A percentile compares a stretch with the other conserved stretches of the same genome.
These are phyloP conservation scores for Aspergillus felis DNA, from an alignment of 2,329 filamentous ascomycete genomes.

Conservation along the genomic window DNA sequence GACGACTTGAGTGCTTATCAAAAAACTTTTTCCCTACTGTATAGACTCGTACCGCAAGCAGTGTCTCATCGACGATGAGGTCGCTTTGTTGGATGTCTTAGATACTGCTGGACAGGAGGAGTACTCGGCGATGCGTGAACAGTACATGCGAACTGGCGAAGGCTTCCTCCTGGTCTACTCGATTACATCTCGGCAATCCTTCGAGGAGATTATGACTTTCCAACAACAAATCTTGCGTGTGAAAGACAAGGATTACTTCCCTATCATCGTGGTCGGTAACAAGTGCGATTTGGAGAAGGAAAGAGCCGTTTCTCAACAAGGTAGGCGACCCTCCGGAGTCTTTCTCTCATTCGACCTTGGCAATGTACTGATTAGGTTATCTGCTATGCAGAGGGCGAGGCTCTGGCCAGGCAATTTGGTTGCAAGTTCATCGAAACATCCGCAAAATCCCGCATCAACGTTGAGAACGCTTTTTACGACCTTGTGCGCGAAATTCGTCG, in stretches of 20 bases:
- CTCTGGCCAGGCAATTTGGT: conserved; percentile 77
- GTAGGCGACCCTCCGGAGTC: conserved; percentile 52
- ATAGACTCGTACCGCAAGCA: conserved; percentile 99
- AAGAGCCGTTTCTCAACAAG: conserved; percentile 85
- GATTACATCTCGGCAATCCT: conserved; percentile 94
- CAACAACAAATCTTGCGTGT: conserved; percentile 97
- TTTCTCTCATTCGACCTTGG: not conserved
- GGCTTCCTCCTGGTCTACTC: conserved; percentile 97
- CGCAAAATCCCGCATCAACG: conserved; percentile 95
- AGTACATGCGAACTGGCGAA: conserved; percentile 99
- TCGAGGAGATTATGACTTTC: conserved; percentile 97
- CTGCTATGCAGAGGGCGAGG: conserved; percentile 70
- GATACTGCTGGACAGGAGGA: conserved; percentile 98
- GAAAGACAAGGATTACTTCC: conserved; percentile 99
- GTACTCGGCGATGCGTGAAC: conserved; percentile 98
- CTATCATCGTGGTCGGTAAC: conserved; percentile 98
- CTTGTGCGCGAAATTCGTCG: conserved; percentile 96
- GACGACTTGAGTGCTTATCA: conserved; percentile 16
- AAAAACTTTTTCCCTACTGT: conserved; percentile 1
- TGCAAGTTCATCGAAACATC: conserved; percentile 99
- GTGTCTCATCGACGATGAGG: conserved; percentile 97
- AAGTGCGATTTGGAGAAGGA: conserved; percentile 97
- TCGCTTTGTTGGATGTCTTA: conserved; percentile 93
- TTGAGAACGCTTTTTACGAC: conserved; percentile 98
- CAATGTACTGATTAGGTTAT: conserved; percentile 2